These are phyloP conservation scores for Cylindrotheca closterium DNA, from an alignment of 108 stramenopile genomes.

Conservation along the genomic window DNA sequence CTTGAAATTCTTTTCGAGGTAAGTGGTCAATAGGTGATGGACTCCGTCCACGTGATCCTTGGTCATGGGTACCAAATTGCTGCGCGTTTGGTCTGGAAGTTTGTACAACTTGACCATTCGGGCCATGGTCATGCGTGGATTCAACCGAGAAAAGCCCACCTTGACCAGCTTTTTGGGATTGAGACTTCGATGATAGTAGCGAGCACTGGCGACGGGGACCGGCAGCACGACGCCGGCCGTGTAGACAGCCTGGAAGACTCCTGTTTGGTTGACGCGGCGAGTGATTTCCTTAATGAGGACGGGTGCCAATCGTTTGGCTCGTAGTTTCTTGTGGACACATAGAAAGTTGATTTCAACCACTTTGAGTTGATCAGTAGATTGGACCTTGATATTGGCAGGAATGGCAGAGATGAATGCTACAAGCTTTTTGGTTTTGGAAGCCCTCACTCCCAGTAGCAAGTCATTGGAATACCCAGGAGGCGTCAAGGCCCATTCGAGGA, in stretches of 20 bases:
- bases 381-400: conserved; percentile 79
- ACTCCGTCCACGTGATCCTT: conserved; percentile 81
- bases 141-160: conserved; percentile 89
- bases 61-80: conserved; percentile 67
- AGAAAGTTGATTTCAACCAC: conserved; percentile 98
- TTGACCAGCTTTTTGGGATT: conserved; percentile 96
- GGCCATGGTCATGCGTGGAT: conserved; percentile 93
- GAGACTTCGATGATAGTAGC: conserved; percentile 94
- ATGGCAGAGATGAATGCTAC: conserved; percentile 96
- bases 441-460: conserved; percentile 92
- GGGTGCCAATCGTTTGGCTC: conserved; percentile 96
- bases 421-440: conserved; percentile 72
- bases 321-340: conserved; percentile 98
- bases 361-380: conserved; percentile 34
- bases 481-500: conserved; percentile 93
- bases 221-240: conserved; percentile 98
- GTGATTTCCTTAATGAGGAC: conserved; percentile 99
- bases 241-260: conserved; percentile 97
- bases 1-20: conserved; percentile 82
- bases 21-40: conserved; percentile 65
- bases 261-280: conserved; percentile 90
- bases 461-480: conserved; percentile 86
- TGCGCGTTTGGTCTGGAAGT: conserved; percentile 52
- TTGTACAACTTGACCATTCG: conserved; percentile 89
- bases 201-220: conserved; percentile 86